A percentile compares a stretch with the other conserved stretches of the same genome.
phyloP scores from a whole-genome alignment of 1,139 yeast species.

The Scheffersomyces cryptocercus region DNA sequence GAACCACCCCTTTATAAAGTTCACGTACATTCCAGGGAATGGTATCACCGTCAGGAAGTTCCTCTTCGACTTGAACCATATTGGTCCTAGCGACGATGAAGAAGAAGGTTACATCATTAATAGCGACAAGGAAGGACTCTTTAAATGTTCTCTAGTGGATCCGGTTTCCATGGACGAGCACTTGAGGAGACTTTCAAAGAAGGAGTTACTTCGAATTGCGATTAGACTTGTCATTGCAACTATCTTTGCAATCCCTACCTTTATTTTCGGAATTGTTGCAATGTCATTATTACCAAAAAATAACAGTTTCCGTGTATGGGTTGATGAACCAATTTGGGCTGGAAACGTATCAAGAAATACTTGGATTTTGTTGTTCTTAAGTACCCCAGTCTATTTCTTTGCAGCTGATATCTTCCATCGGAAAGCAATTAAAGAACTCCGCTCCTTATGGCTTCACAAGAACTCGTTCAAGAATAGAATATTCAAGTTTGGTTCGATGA shows the following conservation, averaged over 20 bases:
- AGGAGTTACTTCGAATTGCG: conserved; percentile 50
- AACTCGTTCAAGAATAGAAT: conserved; percentile 58
- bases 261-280: conserved; percentile 65
- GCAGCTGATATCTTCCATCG: conserved; percentile 73
- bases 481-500: conserved; percentile 78
- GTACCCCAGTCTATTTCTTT: conserved; percentile 75
- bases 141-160: conserved; percentile 56
- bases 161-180: conserved; percentile 66
- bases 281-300: conserved; percentile 58
- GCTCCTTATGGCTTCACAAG: conserved; percentile 56
- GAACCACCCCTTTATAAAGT: conserved; percentile 55
- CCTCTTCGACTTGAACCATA: conserved; percentile 47
- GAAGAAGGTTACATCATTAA: conserved; percentile 23
- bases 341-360: conserved; percentile 63
- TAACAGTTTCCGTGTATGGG: conserved; percentile 50
- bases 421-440: conserved; percentile 62
- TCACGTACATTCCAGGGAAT: conserved; percentile 63
- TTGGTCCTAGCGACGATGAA: conserved; percentile 29
- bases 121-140: conserved; percentile 29
- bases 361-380: conserved; percentile 65
- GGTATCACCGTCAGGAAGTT: conserved; percentile 58
- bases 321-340: conserved; percentile 62
- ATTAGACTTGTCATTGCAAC: conserved; percentile 52
- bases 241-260: conserved; percentile 65
- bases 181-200: conserved; percentile 48